These are phyloP conservation scores for Claviceps lovelessii DNA, from an alignment of 2,329 filamentous ascomycete species.

Conservation along the genomic window DNA sequence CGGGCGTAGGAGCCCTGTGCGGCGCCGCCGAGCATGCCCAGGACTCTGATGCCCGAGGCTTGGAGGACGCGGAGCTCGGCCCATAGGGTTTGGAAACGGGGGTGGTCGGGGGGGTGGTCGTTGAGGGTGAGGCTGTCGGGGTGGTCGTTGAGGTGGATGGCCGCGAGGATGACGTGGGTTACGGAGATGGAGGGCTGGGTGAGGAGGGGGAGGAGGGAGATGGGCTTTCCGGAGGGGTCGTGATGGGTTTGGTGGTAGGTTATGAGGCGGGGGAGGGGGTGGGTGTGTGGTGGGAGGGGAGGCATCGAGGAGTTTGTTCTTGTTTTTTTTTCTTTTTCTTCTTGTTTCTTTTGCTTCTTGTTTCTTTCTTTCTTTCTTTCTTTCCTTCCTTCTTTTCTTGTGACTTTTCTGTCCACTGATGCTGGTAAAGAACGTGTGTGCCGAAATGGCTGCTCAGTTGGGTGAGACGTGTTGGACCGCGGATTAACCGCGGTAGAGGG, in stretches of 20 bases:
- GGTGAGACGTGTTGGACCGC: no score
- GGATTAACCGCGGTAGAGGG: no score
- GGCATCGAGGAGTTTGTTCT: slow-evolving; percentile 12
- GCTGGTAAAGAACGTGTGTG: not conserved
- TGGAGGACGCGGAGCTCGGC: slow-evolving; percentile 60
- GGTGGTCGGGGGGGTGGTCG: slow-evolving; percentile 55
- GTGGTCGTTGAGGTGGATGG: slow-evolving; percentile 64
- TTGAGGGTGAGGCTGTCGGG: slow-evolving; percentile 63
- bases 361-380: not conserved
- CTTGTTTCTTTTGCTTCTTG: not conserved
- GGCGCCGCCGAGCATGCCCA: slow-evolving; percentile 80
- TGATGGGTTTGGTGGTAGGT: slow-evolving; percentile 44
- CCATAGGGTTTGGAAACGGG: slow-evolving; percentile 61
- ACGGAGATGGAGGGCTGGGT: slow-evolving; percentile 31
- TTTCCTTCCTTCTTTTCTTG: not conserved
- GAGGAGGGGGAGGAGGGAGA: slow-evolving; percentile 40
- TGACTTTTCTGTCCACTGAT: not conserved
- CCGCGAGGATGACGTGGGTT: slow-evolving; percentile 77
- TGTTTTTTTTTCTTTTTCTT: not conserved
- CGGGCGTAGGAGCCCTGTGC: slow-evolving; percentile 55
- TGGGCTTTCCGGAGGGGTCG: slow-evolving; percentile 25
- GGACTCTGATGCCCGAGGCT: slow-evolving; percentile 58
- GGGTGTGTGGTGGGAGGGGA: slow-evolving; percentile 15
- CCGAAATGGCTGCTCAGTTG: not conserved
- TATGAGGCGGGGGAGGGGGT: slow-evolving; percentile 31